Evolutionary conservation across 768 basidiomycete species (phyloP).

Genomic region (Dentipellis fragilis): DNA sequence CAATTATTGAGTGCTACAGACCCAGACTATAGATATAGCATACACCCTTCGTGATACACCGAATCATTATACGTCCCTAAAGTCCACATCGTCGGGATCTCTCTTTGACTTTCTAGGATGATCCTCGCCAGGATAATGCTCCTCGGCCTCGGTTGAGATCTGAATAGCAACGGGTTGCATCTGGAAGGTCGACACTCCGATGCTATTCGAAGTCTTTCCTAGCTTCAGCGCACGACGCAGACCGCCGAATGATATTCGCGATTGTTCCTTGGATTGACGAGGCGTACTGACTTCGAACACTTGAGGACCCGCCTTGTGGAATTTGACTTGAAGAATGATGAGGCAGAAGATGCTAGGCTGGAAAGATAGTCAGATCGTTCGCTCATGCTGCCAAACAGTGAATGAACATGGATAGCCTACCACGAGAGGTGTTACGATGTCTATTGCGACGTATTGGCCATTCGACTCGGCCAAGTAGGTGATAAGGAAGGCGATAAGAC

Average conservation of each 20-base stretch:
- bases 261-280: neutral
- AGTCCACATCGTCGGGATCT: too few relatives aligned
- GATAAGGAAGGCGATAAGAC: neutral
- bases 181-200: neutral
- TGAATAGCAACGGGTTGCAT: neutral
- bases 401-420: neutral
- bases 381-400: neutral
- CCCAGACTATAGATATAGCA: too few relatives aligned
- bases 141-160: neutral
- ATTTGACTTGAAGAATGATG: neutral
- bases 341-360: neutral
- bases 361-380: neutral
- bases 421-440: neutral
- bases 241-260: neutral
- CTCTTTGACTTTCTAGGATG: too few relatives aligned
- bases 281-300: neutral
- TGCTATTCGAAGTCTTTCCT: neutral
- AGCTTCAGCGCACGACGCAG: neutral
- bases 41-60: too few relatives aligned
- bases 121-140: neutral
- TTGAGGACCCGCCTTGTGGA: neutral
- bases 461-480: neutral
- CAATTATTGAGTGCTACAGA: too few relatives aligned
- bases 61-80: too few relatives aligned
- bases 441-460: neutral